A percentile compares a stretch with the other conserved stretches of the same genome.
Conservation (phyloP, 768 basidiomycete species). For the Tricholoma sp. region DNA sequence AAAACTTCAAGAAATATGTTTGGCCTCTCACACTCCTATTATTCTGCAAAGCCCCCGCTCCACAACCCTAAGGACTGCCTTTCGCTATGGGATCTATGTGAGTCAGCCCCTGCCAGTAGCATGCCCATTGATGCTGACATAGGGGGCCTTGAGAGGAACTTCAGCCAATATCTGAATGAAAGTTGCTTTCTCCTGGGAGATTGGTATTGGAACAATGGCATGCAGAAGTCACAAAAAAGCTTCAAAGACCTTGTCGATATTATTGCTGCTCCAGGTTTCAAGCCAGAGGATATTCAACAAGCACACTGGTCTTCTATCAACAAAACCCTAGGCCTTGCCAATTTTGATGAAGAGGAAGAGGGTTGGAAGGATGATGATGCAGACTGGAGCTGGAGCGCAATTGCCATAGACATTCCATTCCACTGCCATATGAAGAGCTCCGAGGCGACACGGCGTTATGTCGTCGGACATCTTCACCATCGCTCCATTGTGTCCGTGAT, state of each 20-base stretch:
- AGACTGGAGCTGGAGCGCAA: constrained; percentile 11
- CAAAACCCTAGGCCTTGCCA: not conserved
- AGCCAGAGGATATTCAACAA: constrained; percentile 5
- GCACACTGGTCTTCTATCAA: constrained; percentile 9
- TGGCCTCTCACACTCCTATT: not conserved
- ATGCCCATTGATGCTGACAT: not conserved
- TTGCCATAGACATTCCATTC: constrained; percentile 6
- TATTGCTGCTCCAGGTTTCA: not conserved
- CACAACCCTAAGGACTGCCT: not conserved
- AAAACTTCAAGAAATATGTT: not conserved
- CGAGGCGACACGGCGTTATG: not conserved
- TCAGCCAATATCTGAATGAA: constrained; percentile 8
- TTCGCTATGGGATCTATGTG: not conserved
- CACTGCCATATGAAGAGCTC: constrained; percentile 1
- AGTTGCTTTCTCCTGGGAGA: constrained; percentile 7
- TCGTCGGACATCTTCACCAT: not conserved
- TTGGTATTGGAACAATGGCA: constrained; percentile 7
- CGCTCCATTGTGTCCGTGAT: not conserved
- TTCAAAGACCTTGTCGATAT: constrained; percentile 2
- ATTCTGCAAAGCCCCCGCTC: not conserved
- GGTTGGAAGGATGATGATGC: constrained; percentile 4
- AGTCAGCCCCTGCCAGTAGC: not conserved
- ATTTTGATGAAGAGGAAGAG: not conserved
- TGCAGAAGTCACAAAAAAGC: not conserved
- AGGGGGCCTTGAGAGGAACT: not conserved